Conservation (phyloP, 345 rosid genomes). For the Rubroshorea leprosula region DNA sequence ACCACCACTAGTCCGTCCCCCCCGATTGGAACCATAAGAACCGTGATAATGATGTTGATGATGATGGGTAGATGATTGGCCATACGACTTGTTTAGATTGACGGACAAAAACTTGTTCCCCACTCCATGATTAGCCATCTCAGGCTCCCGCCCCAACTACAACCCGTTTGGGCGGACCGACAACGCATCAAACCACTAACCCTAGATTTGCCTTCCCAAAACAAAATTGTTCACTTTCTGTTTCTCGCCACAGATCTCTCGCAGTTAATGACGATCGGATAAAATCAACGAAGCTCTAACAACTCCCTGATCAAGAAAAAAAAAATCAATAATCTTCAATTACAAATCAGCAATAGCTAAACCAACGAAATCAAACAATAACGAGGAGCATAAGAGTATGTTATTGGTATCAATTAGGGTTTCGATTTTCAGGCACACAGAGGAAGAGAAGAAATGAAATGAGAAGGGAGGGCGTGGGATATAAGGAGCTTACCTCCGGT, state of each 20-base stretch:
- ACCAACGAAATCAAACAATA: not conserved
- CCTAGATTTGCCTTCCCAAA: not conserved
- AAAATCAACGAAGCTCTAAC: not conserved
- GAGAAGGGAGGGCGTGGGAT: not conserved
- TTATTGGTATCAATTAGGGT: not conserved
- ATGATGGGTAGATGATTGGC: constrained; percentile 44
- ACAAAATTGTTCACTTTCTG: not conserved
- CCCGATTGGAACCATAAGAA: constrained; percentile 47
- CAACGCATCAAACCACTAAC: constrained; percentile 56
- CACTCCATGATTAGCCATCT: constrained; percentile 88
- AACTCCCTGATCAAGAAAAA: constrained; percentile 1
- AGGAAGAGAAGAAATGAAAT: no score
- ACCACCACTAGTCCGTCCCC: constrained; percentile 36
- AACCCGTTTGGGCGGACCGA: constrained; percentile 17
- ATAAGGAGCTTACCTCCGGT: no score
- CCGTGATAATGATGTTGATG: constrained; percentile 37
- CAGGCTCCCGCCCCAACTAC: constrained; percentile 31
- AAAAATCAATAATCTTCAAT: not conserved
- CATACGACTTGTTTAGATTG: constrained; percentile 88
- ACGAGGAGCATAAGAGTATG: not conserved
- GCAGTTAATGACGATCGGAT: not conserved
- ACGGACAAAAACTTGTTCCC: constrained; percentile 79
- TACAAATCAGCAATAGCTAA: not conserved
- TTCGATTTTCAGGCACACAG: not conserved
- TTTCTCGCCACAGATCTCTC: not conserved